These are phyloP conservation scores for Fusarium luffae DNA, from an alignment of 2,329 filamentous ascomycete genomes.

Conservation along the genomic window DNA sequence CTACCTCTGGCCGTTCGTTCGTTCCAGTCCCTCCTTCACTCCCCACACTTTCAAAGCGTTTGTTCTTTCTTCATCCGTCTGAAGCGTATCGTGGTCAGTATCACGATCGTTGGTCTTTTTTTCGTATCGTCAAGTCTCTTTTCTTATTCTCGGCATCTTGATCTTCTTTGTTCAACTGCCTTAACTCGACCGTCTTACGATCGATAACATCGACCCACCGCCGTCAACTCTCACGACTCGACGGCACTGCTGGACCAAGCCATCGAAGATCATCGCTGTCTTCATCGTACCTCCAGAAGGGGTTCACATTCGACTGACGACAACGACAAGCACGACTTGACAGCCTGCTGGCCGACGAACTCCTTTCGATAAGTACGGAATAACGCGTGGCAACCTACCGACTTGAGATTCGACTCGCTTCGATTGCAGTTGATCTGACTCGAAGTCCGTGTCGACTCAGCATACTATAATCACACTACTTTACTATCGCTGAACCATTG, in stretches of 20 bases:
- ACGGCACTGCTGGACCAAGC: slow-evolving; percentile 23
- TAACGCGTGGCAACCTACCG: slow-evolving; percentile 8
- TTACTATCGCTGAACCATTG: slow-evolving; percentile 26
- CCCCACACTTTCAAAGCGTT: slow-evolving; percentile 45
- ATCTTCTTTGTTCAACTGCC: slow-evolving; percentile 37
- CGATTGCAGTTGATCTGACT: slow-evolving; percentile 45
- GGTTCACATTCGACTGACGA: not conserved
- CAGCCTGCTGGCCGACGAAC: slow-evolving; percentile 4
- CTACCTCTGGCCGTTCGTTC: slow-evolving; percentile 51
- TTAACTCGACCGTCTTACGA: slow-evolving; percentile 19
- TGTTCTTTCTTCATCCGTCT: slow-evolving; percentile 35
- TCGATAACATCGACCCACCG: not conserved
- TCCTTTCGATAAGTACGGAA: not conserved
- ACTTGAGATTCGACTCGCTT: slow-evolving; percentile 18
- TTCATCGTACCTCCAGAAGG: slow-evolving; percentile 6
- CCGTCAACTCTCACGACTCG: slow-evolving; percentile 12
- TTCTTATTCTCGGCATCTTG: slow-evolving; percentile 29
- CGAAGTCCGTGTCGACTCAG: slow-evolving; percentile 17
- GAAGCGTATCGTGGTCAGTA: slow-evolving; percentile 38
- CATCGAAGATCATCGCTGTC: slow-evolving; percentile 11
- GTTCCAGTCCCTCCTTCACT: slow-evolving; percentile 56
- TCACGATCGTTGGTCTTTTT: slow-evolving; percentile 35
- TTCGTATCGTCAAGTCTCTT: slow-evolving; percentile 32
- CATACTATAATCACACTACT: slow-evolving; percentile 10
- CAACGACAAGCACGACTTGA: slow-evolving; percentile 26